phyloP scores from a whole-genome alignment of 2,329 filamentous ascomycete genomes.

The Ophiognomonia clavigignenti-juglandacearum region DNA sequence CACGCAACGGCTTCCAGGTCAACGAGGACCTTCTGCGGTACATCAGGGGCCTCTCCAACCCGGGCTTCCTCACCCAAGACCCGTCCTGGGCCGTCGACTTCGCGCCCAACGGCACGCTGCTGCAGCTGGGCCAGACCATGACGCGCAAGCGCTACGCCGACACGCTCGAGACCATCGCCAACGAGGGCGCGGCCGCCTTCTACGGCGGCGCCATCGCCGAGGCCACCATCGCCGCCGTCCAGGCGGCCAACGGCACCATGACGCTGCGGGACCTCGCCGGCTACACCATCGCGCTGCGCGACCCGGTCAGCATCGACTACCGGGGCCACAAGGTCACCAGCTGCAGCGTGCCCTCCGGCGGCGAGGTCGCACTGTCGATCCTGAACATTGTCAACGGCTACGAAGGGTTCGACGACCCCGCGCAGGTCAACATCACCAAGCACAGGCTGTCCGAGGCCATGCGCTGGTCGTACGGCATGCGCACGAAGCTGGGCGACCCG shows the following conservation, averaged over 20 bases:
- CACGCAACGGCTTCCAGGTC: slow-evolving; percentile 67
- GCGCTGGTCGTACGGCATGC: slow-evolving; percentile 73
- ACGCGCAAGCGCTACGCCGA: slow-evolving; percentile 70
- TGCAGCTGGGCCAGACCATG: slow-evolving; percentile 67
- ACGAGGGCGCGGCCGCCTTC: slow-evolving; percentile 61
- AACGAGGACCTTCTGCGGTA: slow-evolving; percentile 66
- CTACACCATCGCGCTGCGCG: slow-evolving; percentile 63
- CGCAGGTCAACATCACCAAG: slow-evolving; percentile 55
- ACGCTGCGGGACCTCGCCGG: slow-evolving; percentile 65
- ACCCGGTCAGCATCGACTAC: slow-evolving; percentile 58
- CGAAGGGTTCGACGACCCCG: slow-evolving; percentile 53
- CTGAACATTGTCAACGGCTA: slow-evolving; percentile 75
- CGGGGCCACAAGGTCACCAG: slow-evolving; percentile 65
- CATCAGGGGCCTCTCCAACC: slow-evolving; percentile 51
- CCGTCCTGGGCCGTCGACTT: slow-evolving; percentile 80
- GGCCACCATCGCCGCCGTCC: slow-evolving; percentile 62
- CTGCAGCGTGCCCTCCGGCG: slow-evolving; percentile 67
- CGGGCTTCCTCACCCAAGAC: slow-evolving; percentile 63
- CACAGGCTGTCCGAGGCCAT: slow-evolving; percentile 82
- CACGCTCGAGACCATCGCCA: slow-evolving; percentile 66
- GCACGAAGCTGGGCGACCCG: slow-evolving; percentile 72
- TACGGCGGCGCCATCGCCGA: slow-evolving; percentile 66
- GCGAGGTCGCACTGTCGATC: slow-evolving; percentile 65
- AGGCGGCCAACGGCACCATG: slow-evolving; percentile 68
- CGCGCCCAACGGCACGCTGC: slow-evolving; percentile 64